These are phyloP conservation scores for Skeletonema menzelii DNA, from an alignment of 108 stramenopile species.

Conservation along the genomic window DNA sequence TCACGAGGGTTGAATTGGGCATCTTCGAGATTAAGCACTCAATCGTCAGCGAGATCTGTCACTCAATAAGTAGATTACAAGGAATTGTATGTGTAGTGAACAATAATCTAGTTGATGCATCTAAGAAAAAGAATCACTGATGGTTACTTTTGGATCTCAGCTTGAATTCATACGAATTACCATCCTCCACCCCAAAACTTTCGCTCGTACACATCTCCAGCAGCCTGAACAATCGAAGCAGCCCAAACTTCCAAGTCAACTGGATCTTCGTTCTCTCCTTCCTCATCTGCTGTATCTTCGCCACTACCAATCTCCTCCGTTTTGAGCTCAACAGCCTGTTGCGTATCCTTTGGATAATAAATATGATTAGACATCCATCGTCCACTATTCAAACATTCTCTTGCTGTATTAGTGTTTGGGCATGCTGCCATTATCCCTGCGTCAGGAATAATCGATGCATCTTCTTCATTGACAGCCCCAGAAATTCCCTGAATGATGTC, in stretches of 20 bases:
- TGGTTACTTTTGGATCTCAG: not conserved
- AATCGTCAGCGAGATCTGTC: not conserved
- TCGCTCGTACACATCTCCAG: constrained; percentile 35
- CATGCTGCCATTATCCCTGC: constrained; percentile 31
- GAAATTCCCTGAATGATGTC: not conserved
- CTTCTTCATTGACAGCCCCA: not conserved
- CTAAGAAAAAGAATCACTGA: not conserved
- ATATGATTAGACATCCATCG: constrained; percentile 43
- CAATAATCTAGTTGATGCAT: not conserved
- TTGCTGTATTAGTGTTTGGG: constrained; percentile 15
- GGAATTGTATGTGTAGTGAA: constrained; percentile 2
- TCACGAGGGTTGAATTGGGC: constrained; percentile 78
- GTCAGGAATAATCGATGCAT: not conserved
- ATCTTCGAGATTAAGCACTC: constrained; percentile 28
- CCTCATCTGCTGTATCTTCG: constrained; percentile 4
- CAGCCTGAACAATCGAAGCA: constrained; percentile 33
- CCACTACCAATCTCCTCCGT: constrained; percentile 11
- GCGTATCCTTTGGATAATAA: constrained; percentile 42
- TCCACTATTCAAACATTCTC: constrained; percentile 38
- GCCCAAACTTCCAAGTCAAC: constrained; percentile 32
- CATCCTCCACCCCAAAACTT: constrained; percentile 49
- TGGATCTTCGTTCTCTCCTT: not conserved
- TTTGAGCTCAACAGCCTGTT: constrained; percentile 31
- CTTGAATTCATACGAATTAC: not conserved
- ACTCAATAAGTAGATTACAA: not conserved